Base-by-base conservation (phyloP, 176 grass and related monocot species). In the Alloteropsis semialata region DNA sequence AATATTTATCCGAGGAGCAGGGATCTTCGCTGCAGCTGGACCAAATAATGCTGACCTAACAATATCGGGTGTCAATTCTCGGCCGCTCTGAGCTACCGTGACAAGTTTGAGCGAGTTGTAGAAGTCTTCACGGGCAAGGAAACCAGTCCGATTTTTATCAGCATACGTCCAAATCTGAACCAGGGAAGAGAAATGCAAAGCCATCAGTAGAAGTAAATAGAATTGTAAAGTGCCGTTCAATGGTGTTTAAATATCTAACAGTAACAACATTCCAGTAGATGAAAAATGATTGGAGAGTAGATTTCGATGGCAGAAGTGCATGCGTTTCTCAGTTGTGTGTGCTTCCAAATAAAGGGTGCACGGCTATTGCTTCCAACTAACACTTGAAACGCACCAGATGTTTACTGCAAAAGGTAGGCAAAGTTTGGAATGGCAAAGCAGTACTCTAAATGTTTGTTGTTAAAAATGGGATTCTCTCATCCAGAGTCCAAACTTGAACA, bases 101-200 rank as follows among this genome's bases (percentile, higher is more conserved):
- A 99, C 91, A 60, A 99, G 89, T 62, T 89, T 92, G 57, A 99
- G 88, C 3, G 84, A 86, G 87, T 99, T 96, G 83, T 85, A 92
- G 61, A 99, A 99, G 63, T 99, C 96, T 74, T 94, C 91, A 10
- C 93, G 91, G 8, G 73, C 91, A 74, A 99, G 96, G 68, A 93
- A 99, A 74, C 96, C 91, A 69, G 91, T 93, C 51, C 83, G 87
- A 2, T 83, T 96, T 83, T 89, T 94, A 86, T 99, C 97, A 83
- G 97, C 91, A 51, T 92, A 87, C 1, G 85, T 94, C 97, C 97
- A 99, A 37, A 99, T 79, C 97, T 99, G 87, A 61, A 84, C 9
- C 15, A 69, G 27, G 28, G 30, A 80, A 67, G 53, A 37, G 15
- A 48, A 64, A 43, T 5, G 57, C 15, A n/a, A 36, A 46, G 36